phyloP scores from a whole-genome alignment of 2,329 filamentous ascomycete genomes.

The Calonectria multiphialidica region DNA sequence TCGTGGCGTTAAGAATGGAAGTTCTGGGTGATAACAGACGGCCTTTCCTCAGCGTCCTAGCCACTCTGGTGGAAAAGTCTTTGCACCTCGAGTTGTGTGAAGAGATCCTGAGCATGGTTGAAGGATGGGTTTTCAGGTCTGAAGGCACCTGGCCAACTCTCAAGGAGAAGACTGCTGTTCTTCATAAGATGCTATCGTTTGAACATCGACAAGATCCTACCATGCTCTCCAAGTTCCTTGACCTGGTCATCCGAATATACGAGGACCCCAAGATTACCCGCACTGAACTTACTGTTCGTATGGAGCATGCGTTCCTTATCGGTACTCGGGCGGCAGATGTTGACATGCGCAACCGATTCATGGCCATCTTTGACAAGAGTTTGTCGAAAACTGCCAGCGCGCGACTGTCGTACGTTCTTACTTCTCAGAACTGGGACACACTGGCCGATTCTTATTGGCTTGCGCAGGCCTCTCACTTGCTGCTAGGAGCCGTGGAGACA shows the following conservation, averaged over 20 bases:
- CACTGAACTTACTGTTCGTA: conserved; percentile 93
- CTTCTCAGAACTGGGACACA: conserved; percentile 96
- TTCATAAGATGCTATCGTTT: conserved; percentile 99
- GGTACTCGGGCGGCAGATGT: conserved; percentile 94
- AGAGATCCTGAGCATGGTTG: conserved; percentile 94
- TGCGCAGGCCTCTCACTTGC: conserved; percentile 91
- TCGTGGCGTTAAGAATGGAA: conserved; percentile 92
- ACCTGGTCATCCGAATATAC: conserved; percentile 97
- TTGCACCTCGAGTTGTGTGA: conserved; percentile 87
- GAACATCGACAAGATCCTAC: conserved; percentile 86
- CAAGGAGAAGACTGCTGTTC: conserved; percentile 97
- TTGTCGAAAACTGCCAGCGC: conserved; percentile 92
- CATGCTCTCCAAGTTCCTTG: conserved; percentile 91
- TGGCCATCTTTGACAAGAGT: conserved; percentile 95
- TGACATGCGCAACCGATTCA: conserved; percentile 96
- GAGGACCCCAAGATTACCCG: conserved; percentile 96
- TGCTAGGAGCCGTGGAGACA: conserved; percentile 92
- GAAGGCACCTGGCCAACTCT: conserved; percentile 96
- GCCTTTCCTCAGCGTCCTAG: conserved; percentile 94
- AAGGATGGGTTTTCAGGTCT: conserved; percentile 95
- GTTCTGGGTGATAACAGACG: conserved; percentile 89
- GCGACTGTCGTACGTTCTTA: conserved; percentile 88
- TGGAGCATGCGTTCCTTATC: conserved; percentile 98
- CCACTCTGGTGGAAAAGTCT: conserved; percentile 95
- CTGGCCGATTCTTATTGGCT: conserved; percentile 97